Conservation (phyloP, 306 rosid genomes). For the Cyclanthera cordifolia region DNA sequence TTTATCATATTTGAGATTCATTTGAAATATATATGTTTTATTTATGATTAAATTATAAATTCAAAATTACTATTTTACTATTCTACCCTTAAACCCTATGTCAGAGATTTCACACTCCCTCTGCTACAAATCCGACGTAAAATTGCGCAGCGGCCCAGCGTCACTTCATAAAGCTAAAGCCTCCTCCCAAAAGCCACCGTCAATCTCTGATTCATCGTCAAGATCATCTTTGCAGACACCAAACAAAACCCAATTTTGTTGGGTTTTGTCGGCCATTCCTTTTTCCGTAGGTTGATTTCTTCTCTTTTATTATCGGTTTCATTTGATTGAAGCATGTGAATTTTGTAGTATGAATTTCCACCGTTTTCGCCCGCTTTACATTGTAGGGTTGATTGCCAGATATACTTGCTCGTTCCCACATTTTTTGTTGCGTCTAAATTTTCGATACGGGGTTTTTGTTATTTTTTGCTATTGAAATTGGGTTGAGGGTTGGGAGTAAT, state of each 20-base stretch:
- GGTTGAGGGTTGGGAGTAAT: no score
- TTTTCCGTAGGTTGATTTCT: neutral
- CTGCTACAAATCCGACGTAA: no score
- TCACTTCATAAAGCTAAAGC: no score
- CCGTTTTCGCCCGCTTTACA: neutral
- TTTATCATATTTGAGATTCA: no score
- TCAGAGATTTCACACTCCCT: no score
- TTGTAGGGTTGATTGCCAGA: neutral
- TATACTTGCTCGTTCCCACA: neutral
- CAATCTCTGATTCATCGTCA: neutral
- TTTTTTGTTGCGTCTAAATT: neutral
- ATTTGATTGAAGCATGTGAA: neutral
- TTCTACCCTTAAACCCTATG: no score
- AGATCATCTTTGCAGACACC: neutral
- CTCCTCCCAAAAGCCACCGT: neutral
- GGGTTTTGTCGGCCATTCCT: neutral
- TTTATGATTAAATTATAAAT: no score
- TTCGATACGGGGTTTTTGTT: no score
- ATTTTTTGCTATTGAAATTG: no score
- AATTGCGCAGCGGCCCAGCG: no score
- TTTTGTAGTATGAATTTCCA: neutral
- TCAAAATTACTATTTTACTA: no score
- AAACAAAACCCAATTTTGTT: neutral
- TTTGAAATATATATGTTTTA: no score
- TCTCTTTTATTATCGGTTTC: neutral